Percentiles rank a stretch among this genome's conserved stretches.
These are phyloP conservation scores for Aspergillus hortae DNA, from an alignment of 2,329 filamentous ascomycete species.

Conservation along the genomic window DNA sequence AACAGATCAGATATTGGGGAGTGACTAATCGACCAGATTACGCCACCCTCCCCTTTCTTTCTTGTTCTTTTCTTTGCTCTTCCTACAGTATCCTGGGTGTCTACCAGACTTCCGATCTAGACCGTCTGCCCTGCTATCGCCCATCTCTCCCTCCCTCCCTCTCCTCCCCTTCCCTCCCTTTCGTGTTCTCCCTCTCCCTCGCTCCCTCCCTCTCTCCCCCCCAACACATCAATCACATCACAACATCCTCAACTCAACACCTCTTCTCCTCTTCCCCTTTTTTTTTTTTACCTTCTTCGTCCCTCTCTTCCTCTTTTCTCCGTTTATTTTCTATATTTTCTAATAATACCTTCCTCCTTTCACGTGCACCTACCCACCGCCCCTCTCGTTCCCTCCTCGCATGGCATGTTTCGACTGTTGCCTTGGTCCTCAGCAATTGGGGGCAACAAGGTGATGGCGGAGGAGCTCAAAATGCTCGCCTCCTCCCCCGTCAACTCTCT, in stretches of 20 bases:
- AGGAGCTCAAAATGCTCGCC: constrained; percentile 44
- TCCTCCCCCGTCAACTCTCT: constrained; percentile 28
- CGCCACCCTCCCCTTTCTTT: constrained; percentile 5
- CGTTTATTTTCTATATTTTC: constrained; percentile 6
- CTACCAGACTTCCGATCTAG: constrained; percentile 2
- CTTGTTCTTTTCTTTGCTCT: constrained; percentile 3
- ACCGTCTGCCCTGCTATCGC: constrained; percentile 5
- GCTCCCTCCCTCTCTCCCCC: constrained; percentile 25
- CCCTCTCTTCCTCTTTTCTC: constrained; percentile 6
- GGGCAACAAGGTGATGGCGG: constrained; percentile 44
- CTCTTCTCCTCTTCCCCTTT: constrained; percentile 9
- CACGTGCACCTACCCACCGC: constrained; percentile 9
- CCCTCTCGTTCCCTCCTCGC: constrained; percentile 24
- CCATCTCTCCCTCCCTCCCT: constrained; percentile 23
- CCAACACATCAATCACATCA: constrained; percentile 18
- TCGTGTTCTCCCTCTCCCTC: constrained; percentile 7
- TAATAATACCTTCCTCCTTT: constrained; percentile 10
- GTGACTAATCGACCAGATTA: not conserved
- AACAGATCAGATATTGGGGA: not conserved
- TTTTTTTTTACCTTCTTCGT: constrained; percentile 9
- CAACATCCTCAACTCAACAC: constrained; percentile 6
- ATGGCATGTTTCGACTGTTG: constrained; percentile 50
- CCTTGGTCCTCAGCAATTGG: constrained; percentile 45
- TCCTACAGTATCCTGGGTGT: not conserved
- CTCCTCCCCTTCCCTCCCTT: constrained; percentile 25